These are phyloP conservation scores for Beauveria australis DNA, from an alignment of 2,329 filamentous ascomycete species.

Conservation along the genomic window DNA sequence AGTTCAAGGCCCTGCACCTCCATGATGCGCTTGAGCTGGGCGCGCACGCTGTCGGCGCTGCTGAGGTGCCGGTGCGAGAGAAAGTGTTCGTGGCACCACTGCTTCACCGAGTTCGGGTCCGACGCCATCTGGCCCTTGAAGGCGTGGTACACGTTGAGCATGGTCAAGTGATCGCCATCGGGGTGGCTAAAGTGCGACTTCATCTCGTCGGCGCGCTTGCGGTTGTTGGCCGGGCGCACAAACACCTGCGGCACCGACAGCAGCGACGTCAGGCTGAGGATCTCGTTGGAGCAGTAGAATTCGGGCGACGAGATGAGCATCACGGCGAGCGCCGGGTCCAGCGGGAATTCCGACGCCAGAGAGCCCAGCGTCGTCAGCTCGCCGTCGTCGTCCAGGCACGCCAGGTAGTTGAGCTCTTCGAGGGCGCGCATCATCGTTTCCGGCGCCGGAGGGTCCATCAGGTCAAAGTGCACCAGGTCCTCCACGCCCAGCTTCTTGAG, in stretches of 20 bases:
- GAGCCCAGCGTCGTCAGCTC: conserved; percentile 80
- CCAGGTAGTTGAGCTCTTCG: conserved; percentile 95
- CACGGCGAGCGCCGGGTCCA: conserved; percentile 88
- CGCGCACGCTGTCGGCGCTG: conserved; percentile 88
- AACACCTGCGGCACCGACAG: conserved; percentile 94
- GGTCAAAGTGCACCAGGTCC: conserved; percentile 94
- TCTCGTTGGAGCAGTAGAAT: conserved; percentile 98
- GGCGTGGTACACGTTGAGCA: conserved; percentile 96
- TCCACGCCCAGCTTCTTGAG: conserved; percentile 95
- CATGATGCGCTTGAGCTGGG: conserved; percentile 93
- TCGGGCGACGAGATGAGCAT: conserved; percentile 98
- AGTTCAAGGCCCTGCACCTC: conserved; percentile 82
- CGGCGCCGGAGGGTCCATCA: conserved; percentile 96
- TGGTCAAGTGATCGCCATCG: conserved; percentile 90
- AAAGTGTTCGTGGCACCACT: conserved; percentile 97
- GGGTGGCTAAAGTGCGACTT: conserved; percentile 87
- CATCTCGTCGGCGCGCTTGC: conserved; percentile 95
- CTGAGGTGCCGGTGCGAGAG: conserved; percentile 80
- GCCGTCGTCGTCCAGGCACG: conserved; percentile 92
- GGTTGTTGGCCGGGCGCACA: conserved; percentile 72
- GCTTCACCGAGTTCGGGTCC: conserved; percentile 62
- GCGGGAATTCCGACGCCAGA: conserved; percentile 87
- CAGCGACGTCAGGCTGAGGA: conserved; percentile 87
- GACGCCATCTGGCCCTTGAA: conserved; percentile 65
- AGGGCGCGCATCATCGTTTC: conserved; percentile 97